Base-by-base conservation (phyloP, 2,329 filamentous ascomycete genomes). In the Scorias spongiosa region DNA sequence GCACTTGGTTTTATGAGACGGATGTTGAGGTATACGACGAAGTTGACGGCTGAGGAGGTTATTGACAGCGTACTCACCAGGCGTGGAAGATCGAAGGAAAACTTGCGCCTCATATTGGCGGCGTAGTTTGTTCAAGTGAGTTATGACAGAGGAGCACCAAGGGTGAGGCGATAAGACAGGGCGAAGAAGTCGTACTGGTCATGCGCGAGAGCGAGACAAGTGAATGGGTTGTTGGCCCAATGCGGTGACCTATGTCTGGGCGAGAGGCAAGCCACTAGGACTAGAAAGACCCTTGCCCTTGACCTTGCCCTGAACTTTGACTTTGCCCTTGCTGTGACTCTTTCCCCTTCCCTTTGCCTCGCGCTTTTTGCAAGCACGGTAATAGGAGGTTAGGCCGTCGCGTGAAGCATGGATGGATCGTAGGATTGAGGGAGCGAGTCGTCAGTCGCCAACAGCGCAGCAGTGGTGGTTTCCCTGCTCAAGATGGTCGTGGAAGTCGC, bases 71-170 rank as follows among this genome's bases (percentile, higher is more conserved):
- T 30, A 48, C 62, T 45, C 54, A 67, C 64, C 41, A 66, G 57
- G 41, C 63, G 63, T 45, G 62, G 60, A 44, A 66, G 51, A 46
- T 62, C 63, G 54, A 67, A 64, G 43, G 64, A 63, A 48, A 69
- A 68, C 51, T 67, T 68, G 41, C 63, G 60, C 54, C 62, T 62
- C 62, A 65, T 66, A 43, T 44, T 47, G 28, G 10, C 42, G 9
- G 34, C 8, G 12, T 17, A 37, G 12, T 37, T 37, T n/a, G 12
- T n/a, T 37, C 4, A n/a, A n/a, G 8, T 37, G 12, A 17, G 34
- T 8, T n/a, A 37, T n/a, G 34, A 37, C 4, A n/a, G 34, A n/a
- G 12, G 9, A 8, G 17, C 17, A 17, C 34, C 17, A 37, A 37
- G 34, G 34, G 34, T 37, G 34, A n/a, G 34, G 12, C 12, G 34